Conservation (phyloP, 257 asterid species). For the Solanum paucissectum region DNA sequence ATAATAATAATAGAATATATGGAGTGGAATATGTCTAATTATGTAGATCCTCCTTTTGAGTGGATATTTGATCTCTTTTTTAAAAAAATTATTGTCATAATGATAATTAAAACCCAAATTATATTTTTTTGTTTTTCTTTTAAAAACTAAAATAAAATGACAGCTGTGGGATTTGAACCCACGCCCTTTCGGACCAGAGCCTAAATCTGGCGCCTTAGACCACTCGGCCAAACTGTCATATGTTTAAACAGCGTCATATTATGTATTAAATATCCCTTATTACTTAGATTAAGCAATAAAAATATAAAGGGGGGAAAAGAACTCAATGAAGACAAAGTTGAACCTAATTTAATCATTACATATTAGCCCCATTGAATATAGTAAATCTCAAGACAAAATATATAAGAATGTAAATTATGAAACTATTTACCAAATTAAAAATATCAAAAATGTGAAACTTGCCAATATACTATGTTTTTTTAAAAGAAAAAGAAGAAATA, state of each 20-base stretch:
- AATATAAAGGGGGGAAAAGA: too few relatives aligned
- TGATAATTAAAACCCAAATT: background rate
- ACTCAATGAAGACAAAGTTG: background rate
- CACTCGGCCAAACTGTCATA: conserved; percentile 99
- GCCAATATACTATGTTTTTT: background rate
- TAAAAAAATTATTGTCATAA: background rate
- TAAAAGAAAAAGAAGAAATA: too few relatives aligned
- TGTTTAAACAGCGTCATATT: too few relatives aligned
- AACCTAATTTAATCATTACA: background rate
- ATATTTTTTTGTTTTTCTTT: too few relatives aligned
- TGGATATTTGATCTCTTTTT: too few relatives aligned
- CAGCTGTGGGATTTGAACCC: conserved; percentile 99
- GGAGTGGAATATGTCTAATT: background rate
- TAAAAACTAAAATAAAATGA: conserved; percentile 12
- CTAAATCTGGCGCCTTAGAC: conserved; percentile 99
- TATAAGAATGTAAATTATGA: background rate
- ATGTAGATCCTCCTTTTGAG: background rate
- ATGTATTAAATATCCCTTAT: too few relatives aligned
- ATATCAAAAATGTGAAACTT: background rate
- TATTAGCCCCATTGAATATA: background rate
- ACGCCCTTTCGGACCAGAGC: conserved; percentile 99
- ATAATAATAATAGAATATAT: too few relatives aligned
- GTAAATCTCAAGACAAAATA: too few relatives aligned
- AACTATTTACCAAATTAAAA: background rate
- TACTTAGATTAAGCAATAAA: background rate